Conservation (phyloP, 225 moss, liverwort and hornwort species). For the Marchantia polymorpha region DNA sequence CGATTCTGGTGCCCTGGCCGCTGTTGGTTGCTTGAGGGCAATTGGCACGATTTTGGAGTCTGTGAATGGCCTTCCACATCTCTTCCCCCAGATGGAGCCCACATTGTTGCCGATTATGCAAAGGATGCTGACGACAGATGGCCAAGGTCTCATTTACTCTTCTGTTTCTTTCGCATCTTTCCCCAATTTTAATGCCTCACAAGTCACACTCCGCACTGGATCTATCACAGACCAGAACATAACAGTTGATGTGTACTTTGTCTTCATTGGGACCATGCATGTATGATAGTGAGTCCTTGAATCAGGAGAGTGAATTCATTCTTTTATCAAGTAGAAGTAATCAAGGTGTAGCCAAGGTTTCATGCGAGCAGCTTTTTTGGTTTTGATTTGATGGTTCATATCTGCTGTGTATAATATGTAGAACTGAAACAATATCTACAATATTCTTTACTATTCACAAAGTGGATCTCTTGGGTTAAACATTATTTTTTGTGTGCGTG, state of each 20-base stretch:
- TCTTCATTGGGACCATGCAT: too few species aligned
- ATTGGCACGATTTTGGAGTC: constrained; percentile 97
- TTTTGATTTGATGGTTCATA: too few species aligned
- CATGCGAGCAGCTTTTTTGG: too few species aligned
- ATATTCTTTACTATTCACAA: background rate
- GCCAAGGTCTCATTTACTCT: constrained; percentile 61
- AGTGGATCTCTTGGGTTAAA: background rate
- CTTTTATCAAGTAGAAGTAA: too few species aligned
- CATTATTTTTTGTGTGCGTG: background rate
- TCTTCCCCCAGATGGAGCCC: constrained; percentile 93
- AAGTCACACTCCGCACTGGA: too few species aligned
- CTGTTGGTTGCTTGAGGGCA: constrained; percentile 95
- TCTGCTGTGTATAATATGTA: background rate
- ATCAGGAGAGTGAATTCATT: too few species aligned
- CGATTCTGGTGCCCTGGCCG: constrained; percentile 95
- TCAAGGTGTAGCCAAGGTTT: too few species aligned
- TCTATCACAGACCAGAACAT: too few species aligned
- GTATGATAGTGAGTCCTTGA: too few species aligned
- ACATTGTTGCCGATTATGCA: constrained; percentile 95
- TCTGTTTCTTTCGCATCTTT: background rate
- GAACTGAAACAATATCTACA: background rate
- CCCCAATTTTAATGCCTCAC: background rate
- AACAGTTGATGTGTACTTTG: too few species aligned
- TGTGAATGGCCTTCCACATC: constrained; percentile 85
- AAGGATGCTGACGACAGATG: constrained; percentile 97